These are phyloP conservation scores for Aureobasidium leucospermi DNA, from an alignment of 2,329 filamentous ascomycete genomes.

Conservation along the genomic window DNA sequence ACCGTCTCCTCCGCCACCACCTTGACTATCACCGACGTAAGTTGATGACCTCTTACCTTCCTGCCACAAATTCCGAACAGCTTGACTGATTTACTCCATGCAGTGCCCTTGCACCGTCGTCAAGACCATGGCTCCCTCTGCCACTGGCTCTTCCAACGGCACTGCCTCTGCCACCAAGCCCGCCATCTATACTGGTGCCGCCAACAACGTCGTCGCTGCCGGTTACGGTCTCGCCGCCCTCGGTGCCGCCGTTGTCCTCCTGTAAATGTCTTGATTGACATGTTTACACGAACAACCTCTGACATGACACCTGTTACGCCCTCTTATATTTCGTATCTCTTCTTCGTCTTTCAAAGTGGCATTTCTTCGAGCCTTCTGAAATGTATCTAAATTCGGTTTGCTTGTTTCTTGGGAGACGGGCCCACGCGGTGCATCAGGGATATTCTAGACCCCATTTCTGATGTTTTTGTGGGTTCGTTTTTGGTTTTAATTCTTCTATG, in stretches of 20 bases:
- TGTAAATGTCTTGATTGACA: background rate
- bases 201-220: background rate
- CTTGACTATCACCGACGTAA: slow-evolving; percentile 12
- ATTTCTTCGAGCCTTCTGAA: background rate
- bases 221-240: slow-evolving; percentile 5
- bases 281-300: background rate
- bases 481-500: background rate
- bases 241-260: slow-evolving; percentile 8
- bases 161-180: slow-evolving; percentile 5
- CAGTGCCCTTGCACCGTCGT: slow-evolving; percentile 14
- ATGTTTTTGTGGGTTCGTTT: background rate
- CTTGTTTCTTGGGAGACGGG: background rate
- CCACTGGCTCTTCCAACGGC: background rate
- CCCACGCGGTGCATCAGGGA: background rate
- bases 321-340: background rate
- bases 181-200: slow-evolving; percentile 1
- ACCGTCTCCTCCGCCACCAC: slow-evolving; percentile 15
- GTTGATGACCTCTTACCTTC: background rate
- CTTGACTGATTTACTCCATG: background rate
- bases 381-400: no score
- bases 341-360: background rate
- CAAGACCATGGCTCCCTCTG: background rate
- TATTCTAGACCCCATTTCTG: background rate
- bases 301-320: background rate
- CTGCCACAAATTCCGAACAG: background rate